Base-by-base conservation (phyloP, 1,284 basidiomycete genomes). In the Sanghuangporus weigelae region DNA sequence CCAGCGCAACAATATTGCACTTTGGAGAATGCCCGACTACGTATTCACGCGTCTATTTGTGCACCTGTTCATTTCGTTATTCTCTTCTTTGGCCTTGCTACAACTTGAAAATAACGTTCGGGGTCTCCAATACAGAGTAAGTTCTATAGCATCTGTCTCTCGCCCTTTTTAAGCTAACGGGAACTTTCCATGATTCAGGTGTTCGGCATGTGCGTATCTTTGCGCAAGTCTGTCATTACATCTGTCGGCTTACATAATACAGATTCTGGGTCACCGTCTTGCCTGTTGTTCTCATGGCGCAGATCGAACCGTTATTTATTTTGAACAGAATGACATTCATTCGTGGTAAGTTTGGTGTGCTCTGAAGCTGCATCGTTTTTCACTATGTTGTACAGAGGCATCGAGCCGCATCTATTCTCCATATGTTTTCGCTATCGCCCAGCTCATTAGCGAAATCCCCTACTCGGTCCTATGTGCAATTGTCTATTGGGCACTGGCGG, bases 301-400 rank as follows among this genome's bases (percentile, higher is more conserved):
- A 92, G 74, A 87, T 95, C 63, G 89, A 94, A 74, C 93, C 94
- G 0, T 76, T 92, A 77, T 96, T 93, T 79, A 91, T 96, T 71
- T 80, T 88, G 75, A 90, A 90, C 66, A 79, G 93, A 73, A 79
- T 85, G 79, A 69, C 63, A 79, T 74, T 23, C 50, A 46, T 59
- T 7, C 53, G 91, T 73, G 87, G 87, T 76, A 66, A 21, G 67
- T 65, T 50, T 48, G 51, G 26, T 21, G 16, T 12, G 14, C 31
- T 26, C 3, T 2, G 26, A 8, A 31, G 48, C 7, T 42, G 36
- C 51, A 35, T 66, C 60, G 59, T 67, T 19, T 1, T 59, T 38
- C 49, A 1, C 58, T 42, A 23, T 59, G 6, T 10, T 12, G 56
- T 63, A 56, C 69, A 78, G 88, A 90, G 75, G 79, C 89, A 0